Base-by-base conservation (phyloP, 2,329 filamentous ascomycete species). In the Penicillium sp. region DNA sequence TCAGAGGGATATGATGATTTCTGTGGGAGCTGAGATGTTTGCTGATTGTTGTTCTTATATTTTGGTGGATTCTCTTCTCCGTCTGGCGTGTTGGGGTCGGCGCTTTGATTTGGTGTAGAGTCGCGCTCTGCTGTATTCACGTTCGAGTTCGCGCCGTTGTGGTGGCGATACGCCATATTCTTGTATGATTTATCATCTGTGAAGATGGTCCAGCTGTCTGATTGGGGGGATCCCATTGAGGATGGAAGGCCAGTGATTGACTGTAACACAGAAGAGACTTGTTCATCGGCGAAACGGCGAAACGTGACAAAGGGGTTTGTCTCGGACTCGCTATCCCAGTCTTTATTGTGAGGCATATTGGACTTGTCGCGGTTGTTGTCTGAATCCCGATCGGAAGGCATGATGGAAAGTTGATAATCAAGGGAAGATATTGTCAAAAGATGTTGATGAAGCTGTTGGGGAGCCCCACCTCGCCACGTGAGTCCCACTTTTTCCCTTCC, bases 271-370 rank as follows among this genome's bases (percentile, higher is more conserved):
- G 79, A 81, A 9, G 78, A 80, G 63, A 86, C 78, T 55, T 84
- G 82, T 47, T 82, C 79, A 64, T 87, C 84, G 55, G 84, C 82
- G 68, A 83, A 85, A 60, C 81, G 82, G 63, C 85, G 84, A 73
- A 87, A 86, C 29, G 80, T 76, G 55, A 85, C 79, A 70, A 87
- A 86, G 1, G 84, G 83, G 58, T 85, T 85, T 29, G 43, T 62
- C 58, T 77, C 71, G 57, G 76, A 69, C 52, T 77, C 71, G 56
- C 76, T 69, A 52, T 77, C 70, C 64, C 64, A 65, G 56, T 59
- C 55, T 31, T 61, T 60, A 16, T 60, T 49, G 6, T 55, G 61
- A 54, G 56, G 56, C 55, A 47, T 65, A 50, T 55, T 50, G 58
- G 55, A 46, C 1, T 65, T 60, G 43, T 52, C 52, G 22, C 61